phyloP scores from a whole-genome alignment of 768 basidiomycete species.

The Trametes punicea region DNA sequence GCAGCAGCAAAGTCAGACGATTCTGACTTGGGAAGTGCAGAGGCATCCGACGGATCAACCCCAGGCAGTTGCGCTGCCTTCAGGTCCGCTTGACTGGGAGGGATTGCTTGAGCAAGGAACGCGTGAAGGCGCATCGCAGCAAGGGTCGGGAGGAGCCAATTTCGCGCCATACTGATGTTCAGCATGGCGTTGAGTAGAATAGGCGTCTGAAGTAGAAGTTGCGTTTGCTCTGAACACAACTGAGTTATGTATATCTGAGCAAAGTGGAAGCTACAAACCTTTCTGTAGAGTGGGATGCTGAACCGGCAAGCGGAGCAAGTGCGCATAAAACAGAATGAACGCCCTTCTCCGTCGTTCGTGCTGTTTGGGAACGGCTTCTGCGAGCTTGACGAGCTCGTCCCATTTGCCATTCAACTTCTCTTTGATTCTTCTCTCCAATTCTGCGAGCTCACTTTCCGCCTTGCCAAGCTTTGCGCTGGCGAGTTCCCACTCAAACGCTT shows the following conservation, averaged over 20 bases:
- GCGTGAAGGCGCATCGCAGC: slow-evolving; percentile 80
- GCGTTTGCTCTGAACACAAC: slow-evolving; percentile 55
- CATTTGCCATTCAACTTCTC: slow-evolving; percentile 51
- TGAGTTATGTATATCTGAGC: not conserved
- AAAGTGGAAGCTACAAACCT: slow-evolving; percentile 45
- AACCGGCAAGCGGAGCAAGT: slow-evolving; percentile 68
- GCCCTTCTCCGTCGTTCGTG: slow-evolving; percentile 49
- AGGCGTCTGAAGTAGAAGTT: slow-evolving; percentile 69
- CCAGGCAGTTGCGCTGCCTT: slow-evolving; percentile 77
- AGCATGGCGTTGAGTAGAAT: slow-evolving; percentile 75
- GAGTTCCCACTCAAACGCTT: slow-evolving; percentile 61
- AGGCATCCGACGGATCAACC: slow-evolving; percentile 52
- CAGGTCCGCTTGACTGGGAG: slow-evolving; percentile 46
- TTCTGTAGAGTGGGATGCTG: slow-evolving; percentile 50
- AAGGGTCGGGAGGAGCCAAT: slow-evolving; percentile 82
- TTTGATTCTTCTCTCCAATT: slow-evolving; percentile 50
- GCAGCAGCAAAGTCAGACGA: slow-evolving; percentile 37
- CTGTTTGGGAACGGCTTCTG: slow-evolving; percentile 30
- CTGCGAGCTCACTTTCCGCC: slow-evolving; percentile 36
- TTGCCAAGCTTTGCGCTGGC: slow-evolving; percentile 28
- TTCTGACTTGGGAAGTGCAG: slow-evolving; percentile 32
- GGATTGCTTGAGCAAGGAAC: slow-evolving; percentile 78
- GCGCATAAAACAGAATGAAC: slow-evolving; percentile 76
- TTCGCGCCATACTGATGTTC: slow-evolving; percentile 79
- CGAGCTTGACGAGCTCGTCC: slow-evolving; percentile 45